Conservation (phyloP, 2,329 filamentous ascomycete species). For the Tolypocladium endophyticum region DNA sequence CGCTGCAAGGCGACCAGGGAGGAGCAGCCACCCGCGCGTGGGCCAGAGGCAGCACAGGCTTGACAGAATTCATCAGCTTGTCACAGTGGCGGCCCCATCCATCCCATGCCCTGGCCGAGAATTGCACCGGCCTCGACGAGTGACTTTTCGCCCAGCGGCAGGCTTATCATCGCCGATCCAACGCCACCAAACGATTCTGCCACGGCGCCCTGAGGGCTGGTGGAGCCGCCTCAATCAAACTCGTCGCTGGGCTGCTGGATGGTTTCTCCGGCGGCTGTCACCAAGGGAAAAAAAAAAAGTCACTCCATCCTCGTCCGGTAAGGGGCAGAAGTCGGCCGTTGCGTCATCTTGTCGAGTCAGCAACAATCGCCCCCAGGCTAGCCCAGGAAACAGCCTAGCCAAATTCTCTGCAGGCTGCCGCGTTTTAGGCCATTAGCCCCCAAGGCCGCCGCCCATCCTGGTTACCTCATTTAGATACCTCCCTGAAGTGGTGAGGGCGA, state of each 20-base stretch:
- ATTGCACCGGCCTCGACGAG: background rate
- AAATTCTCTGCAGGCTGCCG: background rate
- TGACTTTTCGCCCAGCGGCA: background rate
- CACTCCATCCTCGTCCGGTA: background rate
- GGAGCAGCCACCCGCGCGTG: background rate
- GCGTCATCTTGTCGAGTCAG: background rate
- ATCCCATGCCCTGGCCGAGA: background rate
- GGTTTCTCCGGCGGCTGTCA: background rate
- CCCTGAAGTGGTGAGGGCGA: background rate
- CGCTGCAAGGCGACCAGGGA: background rate
- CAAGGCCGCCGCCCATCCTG: background rate
- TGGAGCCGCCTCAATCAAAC: background rate
- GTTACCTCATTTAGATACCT: background rate
- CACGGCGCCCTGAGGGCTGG: background rate
- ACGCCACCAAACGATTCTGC: background rate
- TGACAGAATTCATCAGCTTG: background rate
- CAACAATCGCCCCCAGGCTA: background rate
- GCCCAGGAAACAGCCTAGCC: background rate
- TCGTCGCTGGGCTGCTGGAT: background rate
- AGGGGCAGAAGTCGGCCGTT: background rate
- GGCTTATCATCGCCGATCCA: conserved; percentile 1
- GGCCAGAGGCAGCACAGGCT: background rate
- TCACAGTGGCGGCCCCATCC: background rate
- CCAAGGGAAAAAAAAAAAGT: background rate
- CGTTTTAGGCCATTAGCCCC: background rate